phyloP scores from a whole-genome alignment of 2,329 filamentous ascomycete genomes.

The Pseudomassariella vexata region DNA sequence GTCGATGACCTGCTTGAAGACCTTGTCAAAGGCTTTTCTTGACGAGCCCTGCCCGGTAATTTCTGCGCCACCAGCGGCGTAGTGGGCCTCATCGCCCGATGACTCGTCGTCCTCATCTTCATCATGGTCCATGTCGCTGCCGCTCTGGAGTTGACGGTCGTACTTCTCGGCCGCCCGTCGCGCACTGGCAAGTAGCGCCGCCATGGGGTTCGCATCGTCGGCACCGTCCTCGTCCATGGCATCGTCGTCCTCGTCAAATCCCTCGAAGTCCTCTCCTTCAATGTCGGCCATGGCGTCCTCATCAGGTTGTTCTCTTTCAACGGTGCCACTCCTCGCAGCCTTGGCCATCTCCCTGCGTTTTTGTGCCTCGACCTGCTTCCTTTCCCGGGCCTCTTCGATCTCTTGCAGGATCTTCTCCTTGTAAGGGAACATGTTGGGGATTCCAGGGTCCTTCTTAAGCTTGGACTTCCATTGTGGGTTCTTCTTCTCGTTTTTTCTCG shows the following conservation, averaged over 20 bases:
- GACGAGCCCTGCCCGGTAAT: conserved; percentile 56
- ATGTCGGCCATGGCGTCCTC: conserved; percentile 38
- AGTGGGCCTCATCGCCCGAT: conserved; percentile 25
- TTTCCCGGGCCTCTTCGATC: conserved; percentile 80
- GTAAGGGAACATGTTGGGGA: conserved; percentile 95
- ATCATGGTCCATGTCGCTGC: conserved; percentile 54
- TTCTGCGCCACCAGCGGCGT: conserved; percentile 40
- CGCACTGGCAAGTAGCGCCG: conserved; percentile 81
- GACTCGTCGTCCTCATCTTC: conserved; percentile 46
- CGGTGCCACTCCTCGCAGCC: conserved; percentile 53
- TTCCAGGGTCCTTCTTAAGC: conserved; percentile 95
- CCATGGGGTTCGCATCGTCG: conserved; percentile 78
- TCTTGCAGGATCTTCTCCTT: conserved; percentile 93
- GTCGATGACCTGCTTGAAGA: conserved; percentile 90
- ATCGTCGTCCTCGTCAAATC: conserved; percentile 45
- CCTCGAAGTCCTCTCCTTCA: conserved; percentile 42
- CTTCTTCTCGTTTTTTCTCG: conserved; percentile 85
- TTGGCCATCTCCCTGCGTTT: conserved; percentile 67
- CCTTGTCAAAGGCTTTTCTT: conserved; percentile 85
- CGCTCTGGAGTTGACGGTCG: conserved; percentile 57
- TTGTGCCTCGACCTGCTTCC: conserved; percentile 74
- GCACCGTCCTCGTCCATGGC: conserved; percentile 52
- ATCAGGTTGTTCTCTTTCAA: conserved; percentile 37
- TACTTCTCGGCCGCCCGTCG: conserved; percentile 72
- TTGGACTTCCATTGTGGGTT: conserved; percentile 95